phyloP scores from a whole-genome alignment of 345 rosid species.

The Mallotus nudiflorus region DNA sequence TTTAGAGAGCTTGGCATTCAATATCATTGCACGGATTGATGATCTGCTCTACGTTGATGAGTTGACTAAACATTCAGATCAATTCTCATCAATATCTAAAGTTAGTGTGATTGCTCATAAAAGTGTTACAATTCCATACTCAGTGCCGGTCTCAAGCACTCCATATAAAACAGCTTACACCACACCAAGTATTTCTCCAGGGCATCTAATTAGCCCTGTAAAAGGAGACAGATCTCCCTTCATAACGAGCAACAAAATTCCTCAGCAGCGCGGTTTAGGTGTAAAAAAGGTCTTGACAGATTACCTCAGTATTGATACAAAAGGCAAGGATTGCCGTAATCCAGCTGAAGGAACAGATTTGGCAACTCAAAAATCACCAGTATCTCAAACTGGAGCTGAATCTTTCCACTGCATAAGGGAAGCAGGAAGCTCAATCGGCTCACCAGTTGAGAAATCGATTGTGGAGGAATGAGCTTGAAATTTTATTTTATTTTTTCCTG shows the following conservation, averaged over 20 bases:
- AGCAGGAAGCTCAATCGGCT: slow-evolving; percentile 17
- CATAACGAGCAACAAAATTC: slow-evolving; percentile 43
- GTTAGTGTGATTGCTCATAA: slow-evolving; percentile 49
- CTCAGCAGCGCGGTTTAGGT: slow-evolving; percentile 49
- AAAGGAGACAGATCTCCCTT: slow-evolving; percentile 61
- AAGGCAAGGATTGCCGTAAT: slow-evolving; percentile 38
- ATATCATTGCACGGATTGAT: slow-evolving; percentile 84
- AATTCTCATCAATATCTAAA: slow-evolving; percentile 52
- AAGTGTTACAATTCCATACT: slow-evolving; percentile 51
- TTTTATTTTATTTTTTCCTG: too few relatives aligned
- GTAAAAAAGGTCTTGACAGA: slow-evolving; percentile 76
- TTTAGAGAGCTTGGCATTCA: slow-evolving; percentile 89
- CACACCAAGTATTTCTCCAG: slow-evolving; percentile 79
- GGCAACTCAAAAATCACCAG: slow-evolving; percentile 18
- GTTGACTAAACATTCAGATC: slow-evolving; percentile 73
- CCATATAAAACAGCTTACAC: slow-evolving; percentile 66
- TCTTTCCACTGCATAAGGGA: slow-evolving; percentile 34
- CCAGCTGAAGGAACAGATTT: slow-evolving; percentile 25
- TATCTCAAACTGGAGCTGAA: slow-evolving; percentile 32
- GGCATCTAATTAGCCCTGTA: slow-evolving; percentile 55
- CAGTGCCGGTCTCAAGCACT: slow-evolving; percentile 56
- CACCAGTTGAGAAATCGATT: slow-evolving; percentile 11
- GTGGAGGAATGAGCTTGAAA: slow-evolving; percentile 3
- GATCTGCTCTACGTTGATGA: slow-evolving; percentile 88
- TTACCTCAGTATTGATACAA: slow-evolving; percentile 54